A percentile compares a stretch with the other conserved stretches of the same genome.
These are phyloP conservation scores for Capsicum baccatum DNA, from an alignment of 257 asterid species.

Conservation along the genomic window DNA sequence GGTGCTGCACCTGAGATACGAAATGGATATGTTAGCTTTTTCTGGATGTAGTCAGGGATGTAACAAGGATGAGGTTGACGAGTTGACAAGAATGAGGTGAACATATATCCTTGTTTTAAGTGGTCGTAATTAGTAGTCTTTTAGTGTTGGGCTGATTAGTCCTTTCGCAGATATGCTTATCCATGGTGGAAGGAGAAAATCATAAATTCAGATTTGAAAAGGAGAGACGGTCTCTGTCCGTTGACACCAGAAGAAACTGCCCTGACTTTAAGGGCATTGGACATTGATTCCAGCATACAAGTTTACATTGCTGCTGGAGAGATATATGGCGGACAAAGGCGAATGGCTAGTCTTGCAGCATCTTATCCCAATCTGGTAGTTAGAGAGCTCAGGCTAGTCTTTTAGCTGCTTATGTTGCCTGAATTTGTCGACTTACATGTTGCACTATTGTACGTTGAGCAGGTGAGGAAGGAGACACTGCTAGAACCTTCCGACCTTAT, in stretches of 20 bases:
- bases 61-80: slow-evolving; percentile 78
- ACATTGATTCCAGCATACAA: slow-evolving; percentile 74
- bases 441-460: slow-evolving; percentile 27
- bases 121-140: not conserved
- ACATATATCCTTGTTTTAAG: not conserved
- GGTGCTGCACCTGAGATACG: slow-evolving; percentile 96
- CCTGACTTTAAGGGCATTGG: slow-evolving; percentile 76
- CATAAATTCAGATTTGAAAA: slow-evolving; percentile 84
- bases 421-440: not conserved
- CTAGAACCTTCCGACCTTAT: slow-evolving; percentile 81
- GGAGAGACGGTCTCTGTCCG: slow-evolving; percentile 95
- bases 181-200: slow-evolving; percentile 99
- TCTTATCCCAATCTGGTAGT: slow-evolving; percentile 87
- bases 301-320: slow-evolving; percentile 98
- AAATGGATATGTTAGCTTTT: slow-evolving; percentile 99
- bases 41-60: slow-evolving; percentile 98
- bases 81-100: slow-evolving; percentile 93
- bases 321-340: slow-evolving; percentile 86
- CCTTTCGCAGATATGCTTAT: slow-evolving; percentile 72
- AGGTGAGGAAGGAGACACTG: slow-evolving; percentile 95
- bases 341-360: slow-evolving; percentile 71
- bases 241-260: slow-evolving; percentile 99
- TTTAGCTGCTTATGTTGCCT: slow-evolving; percentile 15
- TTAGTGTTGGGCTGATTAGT: slow-evolving; percentile 39
- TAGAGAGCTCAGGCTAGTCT: slow-evolving; percentile 21